Base-by-base conservation (phyloP, 441 rosid genomes). In the Populus hybrid region DNA sequence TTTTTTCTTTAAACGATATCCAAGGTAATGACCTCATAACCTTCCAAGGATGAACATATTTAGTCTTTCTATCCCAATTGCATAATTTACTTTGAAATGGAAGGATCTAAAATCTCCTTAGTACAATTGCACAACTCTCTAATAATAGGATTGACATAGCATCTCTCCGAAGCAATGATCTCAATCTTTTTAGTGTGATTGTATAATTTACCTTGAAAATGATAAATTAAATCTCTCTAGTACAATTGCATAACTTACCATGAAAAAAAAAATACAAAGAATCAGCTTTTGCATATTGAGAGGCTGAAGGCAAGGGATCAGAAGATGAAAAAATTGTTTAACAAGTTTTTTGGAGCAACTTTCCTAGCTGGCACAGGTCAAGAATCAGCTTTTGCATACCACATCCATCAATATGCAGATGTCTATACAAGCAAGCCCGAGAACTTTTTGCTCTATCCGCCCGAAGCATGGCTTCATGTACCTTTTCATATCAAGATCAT, bases 381-480 rank as follows among this genome's bases (percentile, higher is more conserved):
- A 84, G 97, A 96, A 86, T 96, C 98, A 79, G 96, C 98, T 20
- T 92, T 96, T 87, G 86, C 99, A 9, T 96, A 93, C 88, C 94
- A 96, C 88, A 96, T 96, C 75, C 98, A 95, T 87, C 97, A 85
- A 71, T 95, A 92, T 73, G 98, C 97, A 68, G 99, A 95, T 74
- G 95, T 89, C 71, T 95, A 95, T 82, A 91, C 98, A 75, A 91
- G 99, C 77, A 94, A 92, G 81, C 93, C 97, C 3, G 98, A 95
- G 85, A 95, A 95, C 84, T 95, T 95, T 78, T 77, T 94, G 88
- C 86, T 82, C 59, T 87, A 91, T 81, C 85, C 88, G 50, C 92
- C 96, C 1, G 99, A 94, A 82, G 95, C 97, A 18, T 96, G 99
- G 99, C 94, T 93, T 81, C 94, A 93, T 79, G 93, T 79, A 42